Base-by-base conservation (phyloP, 441 rosid species). In the Croton laevigatus region DNA sequence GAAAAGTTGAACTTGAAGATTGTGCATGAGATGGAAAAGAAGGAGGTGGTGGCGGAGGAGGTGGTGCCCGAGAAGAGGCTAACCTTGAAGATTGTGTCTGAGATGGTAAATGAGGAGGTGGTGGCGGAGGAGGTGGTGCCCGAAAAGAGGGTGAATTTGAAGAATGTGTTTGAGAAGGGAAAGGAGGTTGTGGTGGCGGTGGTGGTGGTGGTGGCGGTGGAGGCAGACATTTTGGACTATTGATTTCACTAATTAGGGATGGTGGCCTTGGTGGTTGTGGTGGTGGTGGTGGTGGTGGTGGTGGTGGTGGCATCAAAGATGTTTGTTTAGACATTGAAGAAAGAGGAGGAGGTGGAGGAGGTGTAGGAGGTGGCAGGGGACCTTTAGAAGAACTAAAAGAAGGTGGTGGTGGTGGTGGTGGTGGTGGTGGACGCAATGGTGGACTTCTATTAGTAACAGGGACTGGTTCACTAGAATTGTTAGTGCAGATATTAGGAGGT, bases 201-300 rank as follows among this genome's bases (percentile, higher is more conserved):
- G 78, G 80, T 3, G 79, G 82, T 5, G 73, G 78, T 10, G 62
- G 69, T 0, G 72, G 80, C 13, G 68, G 78, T 3, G 74, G 66
- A 1, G 64, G 65, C 1, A 76, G 52, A 27, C 17, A 4, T 14
- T 63, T 34, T 16, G 32, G 63, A 37, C 62, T 64, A 55, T 44
- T 57, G 5, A 57, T 19, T 32, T 11, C 8, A 45, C 20, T 11
- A 11, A 58, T 17, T 23, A 49, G 32, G 7, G 57, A 20, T n/a
- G 37, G 62, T 54, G 64, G 59, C 8, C n/a, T 37, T 5, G 65
- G 60, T 14, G 65, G 71, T 3, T 66, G 71, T 0, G 81, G 83
- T 6, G 79, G 81, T 14, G 65, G 71, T 3, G 71, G 71, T 0
- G 81, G 83, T 6, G 79, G 81, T 3, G 80, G 82, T 8, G 60